Evolutionary conservation across 306 rosid genomes (phyloP).

Genomic region (Vigna radiata): DNA sequence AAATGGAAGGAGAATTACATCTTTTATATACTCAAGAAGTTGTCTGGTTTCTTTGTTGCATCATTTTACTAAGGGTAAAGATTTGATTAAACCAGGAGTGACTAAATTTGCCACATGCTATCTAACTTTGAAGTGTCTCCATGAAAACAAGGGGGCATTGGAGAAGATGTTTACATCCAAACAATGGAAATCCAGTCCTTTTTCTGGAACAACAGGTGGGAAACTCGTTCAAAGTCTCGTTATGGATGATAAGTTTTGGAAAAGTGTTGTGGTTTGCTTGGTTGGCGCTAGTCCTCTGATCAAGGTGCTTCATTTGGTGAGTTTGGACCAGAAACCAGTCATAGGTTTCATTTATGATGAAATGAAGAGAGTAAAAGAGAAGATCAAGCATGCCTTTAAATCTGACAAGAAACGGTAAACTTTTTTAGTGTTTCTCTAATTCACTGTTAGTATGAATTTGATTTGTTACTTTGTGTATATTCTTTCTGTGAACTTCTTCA

Average conservation of each 20-base stretch:
- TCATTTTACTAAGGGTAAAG: not conserved
- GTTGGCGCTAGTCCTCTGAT: not conserved
- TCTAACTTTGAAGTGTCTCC: not conserved
- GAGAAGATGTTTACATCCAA: not conserved
- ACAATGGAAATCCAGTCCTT: not conserved
- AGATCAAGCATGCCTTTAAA: not conserved
- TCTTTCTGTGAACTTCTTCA: not conserved
- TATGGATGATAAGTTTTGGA: not conserved
- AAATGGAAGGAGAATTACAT: not conserved
- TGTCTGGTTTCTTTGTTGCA: not conserved
- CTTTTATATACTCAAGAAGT: not conserved
- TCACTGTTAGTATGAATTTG: not conserved
- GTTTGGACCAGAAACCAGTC: not conserved
- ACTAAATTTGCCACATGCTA: not conserved
- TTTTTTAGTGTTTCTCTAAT: not conserved
- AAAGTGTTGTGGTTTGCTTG: constrained; percentile 2
- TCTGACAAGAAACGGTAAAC: not conserved
- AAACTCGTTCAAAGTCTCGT: not conserved
- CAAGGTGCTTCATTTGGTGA: not conserved
- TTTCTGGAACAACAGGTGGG: not conserved
- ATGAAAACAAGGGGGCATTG: not conserved
- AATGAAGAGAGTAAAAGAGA: not conserved
- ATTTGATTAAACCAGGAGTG: not conserved
- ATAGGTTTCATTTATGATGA: not conserved
- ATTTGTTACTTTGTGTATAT: not conserved